Base-by-base conservation (phyloP, 179 eudicot genomes). In the Camellia oleifera region DNA sequence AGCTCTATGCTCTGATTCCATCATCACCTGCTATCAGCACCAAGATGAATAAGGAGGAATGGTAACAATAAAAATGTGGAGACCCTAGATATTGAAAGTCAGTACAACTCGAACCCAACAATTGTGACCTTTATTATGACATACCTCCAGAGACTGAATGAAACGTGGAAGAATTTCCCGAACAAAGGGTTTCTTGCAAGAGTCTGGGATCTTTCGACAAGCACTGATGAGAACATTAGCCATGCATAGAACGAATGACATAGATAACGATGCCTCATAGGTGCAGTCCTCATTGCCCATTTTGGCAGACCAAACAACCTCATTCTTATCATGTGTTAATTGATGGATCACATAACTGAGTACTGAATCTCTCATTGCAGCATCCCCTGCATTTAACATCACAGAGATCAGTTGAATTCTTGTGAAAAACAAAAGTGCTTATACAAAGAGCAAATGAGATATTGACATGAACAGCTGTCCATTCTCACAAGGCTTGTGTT, bases 151-250 rank as follows among this genome's bases (percentile, higher is more conserved):
- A 74, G 84, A 87, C 45, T 76, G 87, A 78, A 89, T 79, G 20
- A 92, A 84, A 77, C 14, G 80, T 17, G 89, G 96, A 73, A 88
- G 69, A 80, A 86, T 78, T 81, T 80, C 89, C 75, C n/a, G 78
- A 52, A 88, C 90, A 79, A 90, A 88, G 40, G 87, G 50, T 83
- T 86, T 87, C 87, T 87, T 93, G 77, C 84, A 86, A 71, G 88
- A 63, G 60, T 87, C 88, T 7, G 94, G 72, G 69, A 93, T 81
- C 89, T 93, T 93, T 79, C 90, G 94, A 81, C 92, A 90, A 73
- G 89, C 89, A 80, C 96, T 93, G 74, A 93, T 93, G 80, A 92
- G 94, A 40, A 89, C 94, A 87, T 93, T 93, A 64, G 94, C 98
- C 96, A 93, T 90, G 88, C 98, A 93, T 50, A 93, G 80, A 42